Conservation (phyloP, 2,329 filamentous ascomycete genomes). For the Fusarium paranaense region DNA sequence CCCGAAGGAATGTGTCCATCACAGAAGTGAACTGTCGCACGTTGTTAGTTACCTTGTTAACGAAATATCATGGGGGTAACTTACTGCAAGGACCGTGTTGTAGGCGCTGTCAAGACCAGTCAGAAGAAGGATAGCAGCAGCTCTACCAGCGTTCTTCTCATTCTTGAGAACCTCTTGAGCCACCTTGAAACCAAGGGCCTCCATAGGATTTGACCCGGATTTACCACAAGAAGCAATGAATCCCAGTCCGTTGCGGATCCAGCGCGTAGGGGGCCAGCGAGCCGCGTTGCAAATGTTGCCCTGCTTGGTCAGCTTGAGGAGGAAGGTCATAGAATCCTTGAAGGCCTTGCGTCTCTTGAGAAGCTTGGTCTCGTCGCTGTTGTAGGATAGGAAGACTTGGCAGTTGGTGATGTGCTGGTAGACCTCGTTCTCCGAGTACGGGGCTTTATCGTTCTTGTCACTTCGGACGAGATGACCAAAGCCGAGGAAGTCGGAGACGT, state of each 20-base stretch:
- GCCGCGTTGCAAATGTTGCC: conserved; percentile 30
- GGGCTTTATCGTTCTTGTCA: conserved; percentile 2
- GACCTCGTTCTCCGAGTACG: conserved; percentile 36
- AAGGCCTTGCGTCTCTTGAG: conserved; percentile 36
- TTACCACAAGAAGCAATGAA: not conserved
- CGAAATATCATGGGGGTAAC: not conserved
- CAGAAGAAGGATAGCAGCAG: conserved; percentile 32
- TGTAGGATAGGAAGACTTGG: conserved; percentile 39
- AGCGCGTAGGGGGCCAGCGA: conserved; percentile 3
- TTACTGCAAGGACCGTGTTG: conserved; percentile 28
- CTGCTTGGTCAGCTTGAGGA: conserved; percentile 19
- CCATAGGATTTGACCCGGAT: conserved; percentile 22
- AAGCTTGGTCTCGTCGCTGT: conserved; percentile 39
- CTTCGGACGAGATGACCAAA: conserved; percentile 25
- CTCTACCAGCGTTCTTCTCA: conserved; percentile 11
- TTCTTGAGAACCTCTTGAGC: conserved; percentile 19
- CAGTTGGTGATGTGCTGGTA: conserved; percentile 44
- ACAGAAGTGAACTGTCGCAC: conserved; percentile 24
- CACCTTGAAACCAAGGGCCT: conserved; percentile 20
- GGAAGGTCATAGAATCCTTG: conserved; percentile 28
- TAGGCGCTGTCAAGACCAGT: conserved; percentile 31
- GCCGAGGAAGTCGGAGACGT: conserved; percentile 39
- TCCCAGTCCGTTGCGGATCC: not conserved
- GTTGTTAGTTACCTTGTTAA: not conserved
- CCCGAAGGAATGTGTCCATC: conserved; percentile 12